These are phyloP conservation scores for Hymenoscyphus infarciens DNA, from an alignment of 2,329 filamentous ascomycete species.

Conservation along the genomic window DNA sequence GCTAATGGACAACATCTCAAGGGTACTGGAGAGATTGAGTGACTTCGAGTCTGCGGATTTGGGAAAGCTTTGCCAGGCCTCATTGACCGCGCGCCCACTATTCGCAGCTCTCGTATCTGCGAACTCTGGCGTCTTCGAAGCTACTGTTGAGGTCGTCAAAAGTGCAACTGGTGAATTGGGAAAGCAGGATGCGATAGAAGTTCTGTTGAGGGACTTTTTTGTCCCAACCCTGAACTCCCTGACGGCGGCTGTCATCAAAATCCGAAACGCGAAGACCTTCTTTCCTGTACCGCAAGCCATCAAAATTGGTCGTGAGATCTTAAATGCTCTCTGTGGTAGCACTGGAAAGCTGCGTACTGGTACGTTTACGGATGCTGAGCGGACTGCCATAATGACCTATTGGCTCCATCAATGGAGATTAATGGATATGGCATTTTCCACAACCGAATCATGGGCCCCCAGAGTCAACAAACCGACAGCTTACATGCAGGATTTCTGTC, in stretches of 20 bases:
- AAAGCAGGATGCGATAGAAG: constrained; percentile 48
- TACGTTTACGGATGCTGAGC: constrained; percentile 26
- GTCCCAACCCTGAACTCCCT: constrained; percentile 44
- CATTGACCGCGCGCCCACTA: constrained; percentile 67
- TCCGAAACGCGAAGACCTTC: constrained; percentile 48
- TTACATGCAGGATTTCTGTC: constrained; percentile 86
- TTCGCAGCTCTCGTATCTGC: constrained; percentile 79
- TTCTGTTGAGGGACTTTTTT: constrained; percentile 45
- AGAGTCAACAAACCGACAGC: constrained; percentile 49
- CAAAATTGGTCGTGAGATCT: constrained; percentile 54
- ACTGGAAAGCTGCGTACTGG: constrained; percentile 44
- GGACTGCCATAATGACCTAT: constrained; percentile 56
- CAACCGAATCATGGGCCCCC: constrained; percentile 78
- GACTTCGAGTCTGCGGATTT: constrained; percentile 71
- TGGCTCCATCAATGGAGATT: constrained; percentile 84
- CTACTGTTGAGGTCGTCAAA: constrained; percentile 79
- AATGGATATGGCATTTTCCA: constrained; percentile 74
- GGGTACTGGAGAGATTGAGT: constrained; percentile 73
- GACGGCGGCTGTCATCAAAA: constrained; percentile 41
- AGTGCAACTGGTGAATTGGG: constrained; percentile 66
- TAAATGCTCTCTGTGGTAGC: constrained; percentile 54
- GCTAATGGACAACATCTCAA: constrained; percentile 61
- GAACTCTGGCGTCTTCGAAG: constrained; percentile 73
- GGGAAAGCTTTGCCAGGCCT: constrained; percentile 63
- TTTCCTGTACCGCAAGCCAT: constrained; percentile 55